phyloP scores from a whole-genome alignment of 306 rosid genomes.

The Ormosia emarginata region DNA sequence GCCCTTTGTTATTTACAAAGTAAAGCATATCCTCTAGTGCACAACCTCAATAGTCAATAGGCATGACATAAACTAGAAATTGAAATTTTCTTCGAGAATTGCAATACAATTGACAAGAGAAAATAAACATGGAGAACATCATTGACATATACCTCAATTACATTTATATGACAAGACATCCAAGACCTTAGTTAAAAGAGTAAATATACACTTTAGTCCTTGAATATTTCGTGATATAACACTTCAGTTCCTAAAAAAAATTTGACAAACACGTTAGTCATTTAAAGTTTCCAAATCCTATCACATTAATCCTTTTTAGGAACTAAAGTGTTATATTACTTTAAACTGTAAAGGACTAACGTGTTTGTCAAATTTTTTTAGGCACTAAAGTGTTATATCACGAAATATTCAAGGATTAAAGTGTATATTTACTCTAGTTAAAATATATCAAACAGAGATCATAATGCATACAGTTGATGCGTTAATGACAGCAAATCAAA shows the following conservation, averaged over 20 bases:
- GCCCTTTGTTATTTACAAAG: conserved; percentile 6
- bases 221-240: no score
- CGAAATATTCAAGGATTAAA: no score
- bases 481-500: not conserved
- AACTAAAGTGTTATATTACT: no score
- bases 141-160: not conserved
- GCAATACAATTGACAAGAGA: not conserved
- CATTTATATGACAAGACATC: not conserved
- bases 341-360: no score
- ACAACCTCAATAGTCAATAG: not conserved
- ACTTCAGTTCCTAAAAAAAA: no score
- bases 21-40: not conserved
- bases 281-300: no score
- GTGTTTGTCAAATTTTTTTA: no score
- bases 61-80: not conserved
- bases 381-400: no score
- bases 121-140: not conserved
- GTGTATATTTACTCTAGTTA: not conserved
- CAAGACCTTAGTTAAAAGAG: not conserved
- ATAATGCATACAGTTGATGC: not conserved
- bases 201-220: no score
- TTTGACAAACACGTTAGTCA: no score
- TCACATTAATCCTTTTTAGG: no score
- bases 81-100: not conserved
- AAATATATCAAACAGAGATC: not conserved